phyloP scores from a whole-genome alignment of 2,329 filamentous ascomycete species.

The Achaetomium macrosporum region DNA sequence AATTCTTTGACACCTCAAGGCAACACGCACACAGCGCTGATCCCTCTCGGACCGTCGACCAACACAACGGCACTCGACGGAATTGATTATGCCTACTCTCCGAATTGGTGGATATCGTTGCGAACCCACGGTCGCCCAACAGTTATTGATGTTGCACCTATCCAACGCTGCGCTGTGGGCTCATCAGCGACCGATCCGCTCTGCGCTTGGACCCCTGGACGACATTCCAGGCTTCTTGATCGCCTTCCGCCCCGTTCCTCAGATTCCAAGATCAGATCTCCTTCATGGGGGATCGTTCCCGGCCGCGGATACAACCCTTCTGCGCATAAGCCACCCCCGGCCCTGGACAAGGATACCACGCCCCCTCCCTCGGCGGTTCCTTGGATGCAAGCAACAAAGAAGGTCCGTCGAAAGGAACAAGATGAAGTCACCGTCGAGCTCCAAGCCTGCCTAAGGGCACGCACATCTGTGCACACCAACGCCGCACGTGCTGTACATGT shows the following conservation, averaged over 20 bases:
- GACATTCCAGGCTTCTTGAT: constrained; percentile 25
- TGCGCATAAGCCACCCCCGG: constrained; percentile 22
- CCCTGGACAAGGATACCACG: constrained; percentile 20
- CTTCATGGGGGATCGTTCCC: constrained; percentile 24
- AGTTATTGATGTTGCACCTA: constrained; percentile 13
- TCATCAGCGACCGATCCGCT: constrained; percentile 13
- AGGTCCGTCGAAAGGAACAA: constrained; percentile 4
- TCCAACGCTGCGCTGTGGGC: constrained; percentile 13
- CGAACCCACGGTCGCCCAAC: neutral
- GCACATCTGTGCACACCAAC: too few species aligned
- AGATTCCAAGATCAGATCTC: constrained; percentile 26
- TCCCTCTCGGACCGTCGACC: constrained; percentile 5
- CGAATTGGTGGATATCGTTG: constrained; percentile 1
- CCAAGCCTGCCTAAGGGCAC: neutral
- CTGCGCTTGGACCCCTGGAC: constrained; percentile 10
- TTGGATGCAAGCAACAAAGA: constrained; percentile 16
- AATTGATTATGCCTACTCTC: constrained; percentile 1
- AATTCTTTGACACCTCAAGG: neutral
- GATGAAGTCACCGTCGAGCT: neutral
- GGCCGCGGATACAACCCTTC: constrained; percentile 26
- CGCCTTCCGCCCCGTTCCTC: constrained; percentile 23
- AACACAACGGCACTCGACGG: constrained; percentile 7
- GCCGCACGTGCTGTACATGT: too few species aligned
- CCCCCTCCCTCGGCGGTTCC: constrained; percentile 5
- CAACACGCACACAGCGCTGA: neutral